These are phyloP conservation scores for Fragaria iinumae DNA, from an alignment of 306 rosid species.

Conservation along the genomic window DNA sequence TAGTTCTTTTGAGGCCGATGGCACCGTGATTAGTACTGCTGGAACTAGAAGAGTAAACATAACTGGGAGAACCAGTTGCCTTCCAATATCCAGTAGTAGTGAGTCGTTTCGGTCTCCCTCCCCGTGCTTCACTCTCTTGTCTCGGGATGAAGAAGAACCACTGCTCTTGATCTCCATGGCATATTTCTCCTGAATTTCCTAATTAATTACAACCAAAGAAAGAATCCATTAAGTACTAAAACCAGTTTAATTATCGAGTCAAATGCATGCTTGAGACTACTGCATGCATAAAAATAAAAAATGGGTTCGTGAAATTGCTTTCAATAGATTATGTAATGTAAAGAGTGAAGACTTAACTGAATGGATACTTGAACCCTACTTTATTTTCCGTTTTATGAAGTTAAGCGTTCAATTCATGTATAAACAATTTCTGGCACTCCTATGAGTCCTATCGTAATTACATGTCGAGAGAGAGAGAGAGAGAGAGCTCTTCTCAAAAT, in stretches of 20 bases:
- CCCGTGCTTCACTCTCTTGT: slow-evolving; percentile 84
- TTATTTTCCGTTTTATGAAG: not conserved
- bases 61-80: slow-evolving; percentile 81
- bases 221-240: not conserved
- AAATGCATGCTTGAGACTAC: not conserved
- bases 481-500: too few species aligned
- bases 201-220: not conserved
- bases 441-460: too few species aligned
- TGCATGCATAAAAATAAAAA: not conserved
- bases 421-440: not conserved
- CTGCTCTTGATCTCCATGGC: slow-evolving; percentile 61
- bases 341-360: not conserved
- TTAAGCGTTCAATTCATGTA: not conserved
- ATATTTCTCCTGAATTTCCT: slow-evolving; percentile 67
- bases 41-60: slow-evolving; percentile 50
- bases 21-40: slow-evolving; percentile 27
- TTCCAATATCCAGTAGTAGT: slow-evolving; percentile 83
- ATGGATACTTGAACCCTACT: not conserved
- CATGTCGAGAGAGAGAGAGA: too few species aligned
- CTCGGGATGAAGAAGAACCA: slow-evolving; percentile 85
- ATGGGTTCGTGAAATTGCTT: not conserved
- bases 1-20: slow-evolving; percentile 73
- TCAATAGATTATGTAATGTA: not conserved
- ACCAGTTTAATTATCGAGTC: not conserved
- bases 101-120: slow-evolving; percentile 80